phyloP scores from a whole-genome alignment of 2,329 filamentous ascomycete species.

The Thelonectria discophora region DNA sequence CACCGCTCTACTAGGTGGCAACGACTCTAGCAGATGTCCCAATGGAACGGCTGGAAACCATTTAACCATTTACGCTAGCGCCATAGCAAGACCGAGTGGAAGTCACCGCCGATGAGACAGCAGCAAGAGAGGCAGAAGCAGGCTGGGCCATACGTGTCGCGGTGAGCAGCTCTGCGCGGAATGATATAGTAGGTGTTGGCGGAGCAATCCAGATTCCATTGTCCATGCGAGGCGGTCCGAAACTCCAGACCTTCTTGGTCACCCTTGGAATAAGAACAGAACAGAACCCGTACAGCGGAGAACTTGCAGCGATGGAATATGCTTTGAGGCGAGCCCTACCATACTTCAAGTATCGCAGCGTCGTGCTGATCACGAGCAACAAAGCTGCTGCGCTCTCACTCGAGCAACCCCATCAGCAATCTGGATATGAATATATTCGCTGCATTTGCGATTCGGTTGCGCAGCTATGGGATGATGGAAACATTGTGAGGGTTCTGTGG shows the following conservation, averaged over 20 bases:
- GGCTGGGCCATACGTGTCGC: constrained; percentile 19
- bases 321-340: constrained; percentile 20
- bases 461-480: constrained; percentile 9
- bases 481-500: constrained; percentile 19
- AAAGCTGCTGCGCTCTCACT: constrained; percentile 24
- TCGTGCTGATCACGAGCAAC: constrained; percentile 28
- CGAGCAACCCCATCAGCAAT: constrained; percentile 27
- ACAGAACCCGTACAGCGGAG: constrained; percentile 32
- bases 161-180: constrained; percentile 31
- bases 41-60: constrained; percentile 21
- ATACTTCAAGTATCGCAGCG: constrained; percentile 11
- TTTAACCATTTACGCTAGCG: constrained; percentile 23
- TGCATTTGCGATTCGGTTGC: constrained; percentile 14
- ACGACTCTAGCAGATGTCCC: constrained; percentile 1
- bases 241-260: constrained; percentile 29
- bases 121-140: constrained; percentile 6
- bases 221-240: constrained; percentile 5
- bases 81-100: constrained; percentile 18
- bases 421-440: constrained; percentile 32
- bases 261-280: constrained; percentile 29
- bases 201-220: constrained; percentile 15
- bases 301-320: constrained; percentile 30
- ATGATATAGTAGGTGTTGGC: constrained; percentile 30
- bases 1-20: constrained; percentile 16
- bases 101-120: constrained; percentile 3